A percentile compares a stretch with the other conserved stretches of the same genome.
These are phyloP conservation scores for Immersiella caudata DNA, from an alignment of 495 filamentous ascomycete species.

Conservation along the genomic window DNA sequence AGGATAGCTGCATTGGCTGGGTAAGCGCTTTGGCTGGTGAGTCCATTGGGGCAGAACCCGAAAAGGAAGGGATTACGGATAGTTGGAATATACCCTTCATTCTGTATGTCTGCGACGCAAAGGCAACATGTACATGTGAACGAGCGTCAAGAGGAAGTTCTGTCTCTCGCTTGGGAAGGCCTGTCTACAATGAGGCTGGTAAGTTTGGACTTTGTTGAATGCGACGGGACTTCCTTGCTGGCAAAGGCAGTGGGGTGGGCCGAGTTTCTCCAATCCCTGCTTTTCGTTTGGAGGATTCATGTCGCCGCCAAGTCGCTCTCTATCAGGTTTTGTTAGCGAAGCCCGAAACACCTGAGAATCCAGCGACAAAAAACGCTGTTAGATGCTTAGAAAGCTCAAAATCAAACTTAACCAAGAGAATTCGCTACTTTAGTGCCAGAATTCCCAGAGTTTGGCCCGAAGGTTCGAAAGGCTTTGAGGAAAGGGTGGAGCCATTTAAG, in stretches of 20 bases:
- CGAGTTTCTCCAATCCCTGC: not conserved
- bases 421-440: not conserved
- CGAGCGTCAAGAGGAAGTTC: not conserved
- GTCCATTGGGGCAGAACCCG: not conserved
- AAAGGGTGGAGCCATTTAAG: slow-evolving; percentile 4
- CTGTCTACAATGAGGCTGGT: not conserved
- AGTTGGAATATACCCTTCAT: slow-evolving; percentile 34
- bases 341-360: not conserved
- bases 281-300: not conserved
- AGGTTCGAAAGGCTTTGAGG: not conserved
- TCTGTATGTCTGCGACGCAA: not conserved
- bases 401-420: not conserved
- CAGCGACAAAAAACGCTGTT: not conserved
- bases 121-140: not conserved
- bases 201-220: not conserved
- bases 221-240: not conserved
- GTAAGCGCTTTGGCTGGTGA: slow-evolving; percentile 4
- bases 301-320: not conserved
- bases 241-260: not conserved
- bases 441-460: not conserved
- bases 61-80: not conserved
- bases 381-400: too few species aligned
- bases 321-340: not conserved
- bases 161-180: not conserved
- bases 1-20: slow-evolving; percentile 69